Base-by-base conservation (phyloP, 441 rosid species). In the Syzygium malaccense region DNA sequence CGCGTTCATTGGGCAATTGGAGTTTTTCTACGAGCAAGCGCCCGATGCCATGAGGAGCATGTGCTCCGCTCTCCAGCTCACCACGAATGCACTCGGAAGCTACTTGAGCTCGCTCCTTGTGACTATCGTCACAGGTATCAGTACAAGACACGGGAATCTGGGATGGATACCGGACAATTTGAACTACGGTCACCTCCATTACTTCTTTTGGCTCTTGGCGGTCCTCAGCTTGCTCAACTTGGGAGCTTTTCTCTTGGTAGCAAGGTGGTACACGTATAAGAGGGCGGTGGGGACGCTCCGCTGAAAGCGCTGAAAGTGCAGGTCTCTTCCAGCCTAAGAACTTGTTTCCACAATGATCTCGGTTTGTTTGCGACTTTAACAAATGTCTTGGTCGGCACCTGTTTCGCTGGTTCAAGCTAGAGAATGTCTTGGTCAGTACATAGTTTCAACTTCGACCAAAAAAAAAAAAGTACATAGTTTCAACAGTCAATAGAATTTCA, bases 151-250 rank as follows among this genome's bases (percentile, higher is more conserved):
- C 6, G 83, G 89, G 37, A 88, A 88, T 19, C 87, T 45, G 37
- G 89, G 89, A 33, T 79, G 89, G 89, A 88, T 88, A 8, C 86
- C 57, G 5, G 89, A 88, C 86, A 88, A 88, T 64, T 54, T 88
- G 78, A 88, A 88, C 68, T 88, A 84, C n/a, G 89, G 89, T 66
- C 89, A 88, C 83, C 84, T 88, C 49, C 56, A 88, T 18, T 85
- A 85, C 89, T 88, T 88, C 87, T 88, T 85, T 55, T 88, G 86
- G 87, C 85, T 88, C 49, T 26, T 85, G 57, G 62, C 55, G 4
- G 89, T 85, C 55, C 87, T 84, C 33, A 88, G 89, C 26, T 83
- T 23, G 51, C 53, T 88, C 71, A 79, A 87, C 55, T 45, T 87
- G 86, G 78, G 89, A 87, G 89, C 28, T 37, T 87, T 14, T 80